Evolutionary conservation across 2,329 filamentous ascomycete genomes (phyloP), one percentile per base, ranked within the genome.

Genomic region (Leptographium flavum): DNA sequence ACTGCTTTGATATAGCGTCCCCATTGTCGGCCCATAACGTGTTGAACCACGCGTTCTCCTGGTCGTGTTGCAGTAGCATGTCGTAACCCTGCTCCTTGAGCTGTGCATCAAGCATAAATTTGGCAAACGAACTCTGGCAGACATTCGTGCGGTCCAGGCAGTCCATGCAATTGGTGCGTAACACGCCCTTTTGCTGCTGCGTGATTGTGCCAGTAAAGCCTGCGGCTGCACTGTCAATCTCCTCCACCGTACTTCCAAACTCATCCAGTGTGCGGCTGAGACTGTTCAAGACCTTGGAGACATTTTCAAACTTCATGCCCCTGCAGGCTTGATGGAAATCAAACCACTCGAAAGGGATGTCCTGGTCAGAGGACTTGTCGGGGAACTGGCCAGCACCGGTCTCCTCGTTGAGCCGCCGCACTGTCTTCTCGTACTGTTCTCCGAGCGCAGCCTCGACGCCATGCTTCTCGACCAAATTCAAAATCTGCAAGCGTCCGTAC

Each of bases 81-180:
- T 81, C 77, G 48, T 87, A 81, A 0, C 83, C 84, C 50, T 93
- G 79, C 19, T 75, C 70, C 47, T 76, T 81, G 2, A 98, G 69
- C 57, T 95, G 87, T 28, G 72, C 60, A 52, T 95, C 87, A 2
- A 98, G 70, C 52, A 86, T 83, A 56, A 82, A 78, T 56, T 87
- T 84, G 5, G 77, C 92, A 58, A 88, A 88, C 0, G 87, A 92
- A 57, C 86, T 94, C 62, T 96, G 90, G 35, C 88, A 87, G 21
- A 98, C 88, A 54, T 96, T 96, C 2, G 92, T 98, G 21, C 92
- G 78, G 59, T 98, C 92, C 10, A 98, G 68, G 55, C 92, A 98
- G 58, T 98, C 92, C 92, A 98, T 96, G 61, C 92, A 98, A 57
- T 98, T 98, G 2, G 87, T 95, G 46, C 92, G 74, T n/a, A 96